Evolutionary conservation across 768 basidiomycete genomes (phyloP), one percentile per base, ranked within the genome.

Genomic region (Lentinula detonsa): DNA sequence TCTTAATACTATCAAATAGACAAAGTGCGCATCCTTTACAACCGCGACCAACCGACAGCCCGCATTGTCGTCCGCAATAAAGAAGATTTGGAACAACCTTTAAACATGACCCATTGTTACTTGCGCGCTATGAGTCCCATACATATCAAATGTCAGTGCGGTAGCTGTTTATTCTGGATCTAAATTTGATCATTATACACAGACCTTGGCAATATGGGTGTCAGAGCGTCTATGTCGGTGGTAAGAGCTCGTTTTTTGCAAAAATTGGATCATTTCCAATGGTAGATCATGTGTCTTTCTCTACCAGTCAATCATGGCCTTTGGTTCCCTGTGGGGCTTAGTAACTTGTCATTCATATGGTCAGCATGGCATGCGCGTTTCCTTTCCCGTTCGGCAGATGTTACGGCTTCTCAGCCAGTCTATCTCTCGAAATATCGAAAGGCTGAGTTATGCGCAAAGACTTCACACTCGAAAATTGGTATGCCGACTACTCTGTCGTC

Each of bases 81-180:
- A 65, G 78, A 78, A 33, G 91, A 94, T 70, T 77, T 94, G 5
- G 81, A 87, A 51, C 72, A 72, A 5, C 90, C 91, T 3, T 72
- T 92, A 81, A 84, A 93, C 67, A 91, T 93, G 89, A 91, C 91
- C 0, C 88, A 93, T 71, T 89, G 85, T 60, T 90, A 88, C 65
- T 75, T 93, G 8, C 83, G 91, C n/a, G 90, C 90, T 0, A 92
- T 94, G 90, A 88, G 87, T 64, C 91, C 91, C 5, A 91, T 94
- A 52, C 91, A 93, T 67, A 73, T 91, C 62, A 85, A 91, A 73
- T 93, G 86, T 87, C 63, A 34, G 82, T 71, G 6, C 43, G 16
- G 21, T 21, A 46, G 21, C 28, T 31, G 28, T 43, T 18, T n/a
- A 33, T 57, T 21, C 54, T 64, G 62, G n/a, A 59, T 39, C 28